These are phyloP conservation scores for Tetrahymena elliotti DNA, from an alignment of 73 alveolate genomes.

Conservation along the genomic window DNA sequence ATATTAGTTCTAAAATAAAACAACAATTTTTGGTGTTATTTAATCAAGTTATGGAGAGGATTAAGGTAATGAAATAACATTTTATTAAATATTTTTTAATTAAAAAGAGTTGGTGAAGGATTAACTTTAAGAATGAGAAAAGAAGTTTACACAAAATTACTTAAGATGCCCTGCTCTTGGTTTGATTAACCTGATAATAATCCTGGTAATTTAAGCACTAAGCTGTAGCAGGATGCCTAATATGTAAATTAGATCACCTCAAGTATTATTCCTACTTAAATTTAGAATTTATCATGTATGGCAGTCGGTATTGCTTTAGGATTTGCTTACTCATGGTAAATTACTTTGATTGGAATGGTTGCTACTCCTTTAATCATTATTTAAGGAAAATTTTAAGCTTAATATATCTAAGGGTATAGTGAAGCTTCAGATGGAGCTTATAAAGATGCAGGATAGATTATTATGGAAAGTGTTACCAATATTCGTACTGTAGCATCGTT, in stretches of 20 bases:
- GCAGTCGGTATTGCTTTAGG: conserved; percentile 50
- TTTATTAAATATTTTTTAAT: too few species aligned
- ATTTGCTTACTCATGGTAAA: conserved; percentile 53
- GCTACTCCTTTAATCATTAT: conserved; percentile 49
- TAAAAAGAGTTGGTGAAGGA: conserved; percentile 55
- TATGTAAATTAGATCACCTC: background rate
- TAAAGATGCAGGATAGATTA: conserved; percentile 61
- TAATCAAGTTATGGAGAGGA: too few species aligned
- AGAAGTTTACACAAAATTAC: conserved; percentile 40
- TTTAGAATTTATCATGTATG: conserved; percentile 12
- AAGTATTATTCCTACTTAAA: background rate
- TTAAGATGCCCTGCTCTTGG: conserved; percentile 60
- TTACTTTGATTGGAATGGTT: conserved; percentile 51
- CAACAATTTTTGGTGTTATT: too few species aligned
- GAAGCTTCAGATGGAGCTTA: conserved; percentile 39
- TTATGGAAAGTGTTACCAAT: conserved; percentile 67
- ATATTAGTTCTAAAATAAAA: too few species aligned
- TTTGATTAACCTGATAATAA: conserved; percentile 66
- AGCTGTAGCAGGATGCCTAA: conserved; percentile 15
- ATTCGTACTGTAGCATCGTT: conserved; percentile 68
- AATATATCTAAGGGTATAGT: conserved; percentile 41
- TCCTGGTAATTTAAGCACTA: conserved; percentile 65
- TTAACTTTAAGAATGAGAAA: conserved; percentile 55
- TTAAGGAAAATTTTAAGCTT: conserved; percentile 40
- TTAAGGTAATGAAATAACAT: too few species aligned